These are phyloP conservation scores for Diaporthe sp. DNA, from an alignment of 2,329 filamentous ascomycete species.

Conservation along the genomic window DNA sequence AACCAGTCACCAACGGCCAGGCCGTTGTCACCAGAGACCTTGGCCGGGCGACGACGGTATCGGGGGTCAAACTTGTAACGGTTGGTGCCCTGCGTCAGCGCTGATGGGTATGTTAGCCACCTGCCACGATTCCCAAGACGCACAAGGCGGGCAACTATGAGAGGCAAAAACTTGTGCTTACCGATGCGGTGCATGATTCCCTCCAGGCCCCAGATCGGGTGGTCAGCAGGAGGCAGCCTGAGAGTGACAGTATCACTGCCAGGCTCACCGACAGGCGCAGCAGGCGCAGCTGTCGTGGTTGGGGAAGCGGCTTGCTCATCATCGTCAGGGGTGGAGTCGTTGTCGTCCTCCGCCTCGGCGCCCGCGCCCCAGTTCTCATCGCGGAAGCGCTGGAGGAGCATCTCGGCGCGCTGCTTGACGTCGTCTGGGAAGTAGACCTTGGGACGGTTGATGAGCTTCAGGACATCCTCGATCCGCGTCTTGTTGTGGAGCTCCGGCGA, in stretches of 20 bases:
- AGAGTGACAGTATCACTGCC: constrained; percentile 3
- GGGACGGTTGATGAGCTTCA: not conserved
- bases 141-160: not conserved
- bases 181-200: constrained; percentile 51
- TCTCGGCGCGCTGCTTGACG: constrained; percentile 23
- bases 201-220: constrained; percentile 49
- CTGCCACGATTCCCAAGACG: not conserved
- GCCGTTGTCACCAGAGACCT: constrained; percentile 51
- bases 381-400: constrained; percentile 22
- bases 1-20: constrained; percentile 63
- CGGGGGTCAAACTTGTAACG: constrained; percentile 39
- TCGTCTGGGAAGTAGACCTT: constrained; percentile 24
- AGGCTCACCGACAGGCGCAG: not conserved
- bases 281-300: not conserved
- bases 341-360: not conserved
- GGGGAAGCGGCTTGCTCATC: not conserved
- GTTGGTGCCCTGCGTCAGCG: not conserved
- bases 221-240: constrained; percentile 42
- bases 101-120: not conserved
- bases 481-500: not conserved
- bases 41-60: constrained; percentile 40
- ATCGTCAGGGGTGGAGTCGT: not conserved
- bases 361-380: constrained; percentile 11
- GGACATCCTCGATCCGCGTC: not conserved
- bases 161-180: not conserved